Base-by-base conservation (phyloP, 805 yeast genomes). In the Isabelozyma pseudorhagii region DNA sequence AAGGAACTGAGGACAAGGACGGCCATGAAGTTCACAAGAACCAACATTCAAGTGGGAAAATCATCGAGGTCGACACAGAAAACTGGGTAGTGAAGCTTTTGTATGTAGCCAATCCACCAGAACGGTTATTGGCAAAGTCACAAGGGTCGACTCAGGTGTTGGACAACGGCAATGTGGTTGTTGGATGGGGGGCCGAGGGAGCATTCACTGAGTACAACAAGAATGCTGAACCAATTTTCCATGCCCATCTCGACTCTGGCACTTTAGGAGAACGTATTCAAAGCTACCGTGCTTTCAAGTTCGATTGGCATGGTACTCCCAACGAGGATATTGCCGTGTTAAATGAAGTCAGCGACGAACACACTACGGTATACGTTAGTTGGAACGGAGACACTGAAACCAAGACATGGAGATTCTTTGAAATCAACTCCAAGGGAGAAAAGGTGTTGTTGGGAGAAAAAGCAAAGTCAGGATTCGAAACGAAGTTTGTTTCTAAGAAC, bases 381-480 rank as follows among this genome's bases (percentile, higher is more conserved):
- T 70, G 74, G 74, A 70, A 69, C 54, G 75, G 74, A n/a, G 74
- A 69, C 46, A 69, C 74, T 3, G 47, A 54, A 27, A 68, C 73
- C 29, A 57, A 57, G 44, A 42, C 38, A 8, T 70, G 75, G 74
- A 60, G 57, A 46, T 54, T 63, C 46, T 63, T 48, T 45, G 46
- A 46, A 9, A 54, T 61, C 31, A 48, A 52, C 10, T 13, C 48
- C 13, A 25, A 51, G 44, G 54, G 56, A 8, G 39, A 40, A 44
- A 55, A 44, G 49, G 49, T 15, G 15, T 46, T 47, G 15, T 40
- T 60, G 8, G 64, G 59, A 17, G 58, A 54, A 50, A 38, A 56
- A 8, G 45, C 51, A 7, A 63, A 51, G 51, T 53, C 60, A 11
- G 69, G 71, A 2, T 69, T 66, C 50, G 72, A 69, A 51, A 65